These are phyloP conservation scores for Lichtheimia hyalospora DNA, from an alignment of 371 early-diverging fungal genomes.

Conservation along the genomic window DNA sequence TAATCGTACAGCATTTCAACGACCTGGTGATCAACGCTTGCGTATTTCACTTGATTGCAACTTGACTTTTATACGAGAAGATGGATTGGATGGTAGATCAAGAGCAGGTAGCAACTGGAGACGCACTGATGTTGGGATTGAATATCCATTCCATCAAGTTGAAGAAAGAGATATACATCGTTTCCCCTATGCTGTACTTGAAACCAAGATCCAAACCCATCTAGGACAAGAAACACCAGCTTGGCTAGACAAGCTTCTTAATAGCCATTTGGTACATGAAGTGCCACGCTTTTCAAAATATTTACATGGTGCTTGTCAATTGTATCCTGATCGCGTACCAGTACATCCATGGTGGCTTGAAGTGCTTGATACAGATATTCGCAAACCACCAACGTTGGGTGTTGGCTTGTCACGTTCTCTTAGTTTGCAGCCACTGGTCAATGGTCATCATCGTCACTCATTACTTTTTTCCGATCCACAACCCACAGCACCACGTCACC, in stretches of 20 bases:
- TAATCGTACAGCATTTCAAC: conserved; percentile 98
- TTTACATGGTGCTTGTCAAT: conserved; percentile 93
- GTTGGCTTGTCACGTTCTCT: conserved; percentile 49
- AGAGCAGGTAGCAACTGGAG: conserved; percentile 75
- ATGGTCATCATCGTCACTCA: conserved; percentile 37
- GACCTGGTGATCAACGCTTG: conserved; percentile 96
- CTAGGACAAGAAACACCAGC: conserved; percentile 86
- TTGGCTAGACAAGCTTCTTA: conserved; percentile 91
- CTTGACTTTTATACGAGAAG: conserved; percentile 96
- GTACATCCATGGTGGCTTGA: conserved; percentile 96
- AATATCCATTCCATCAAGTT: conserved; percentile 88
- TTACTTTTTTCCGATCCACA: conserved; percentile 8
- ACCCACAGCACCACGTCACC: not conserved
- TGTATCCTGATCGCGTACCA: conserved; percentile 74
- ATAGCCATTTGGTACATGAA: conserved; percentile 89
- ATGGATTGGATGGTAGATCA: conserved; percentile 63
- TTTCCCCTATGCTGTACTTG: conserved; percentile 98
- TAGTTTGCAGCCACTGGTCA: conserved; percentile 45
- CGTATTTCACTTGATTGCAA: conserved; percentile 98
- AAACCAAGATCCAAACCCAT: conserved; percentile 95
- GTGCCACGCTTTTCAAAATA: conserved; percentile 99
- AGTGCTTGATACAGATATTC: conserved; percentile 91
- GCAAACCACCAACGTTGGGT: conserved; percentile 56
- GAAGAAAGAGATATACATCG: conserved; percentile 76
- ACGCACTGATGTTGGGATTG: conserved; percentile 86